Conservation (phyloP, 495 filamentous ascomycete genomes). For the Trypethelium eluteriae region DNA sequence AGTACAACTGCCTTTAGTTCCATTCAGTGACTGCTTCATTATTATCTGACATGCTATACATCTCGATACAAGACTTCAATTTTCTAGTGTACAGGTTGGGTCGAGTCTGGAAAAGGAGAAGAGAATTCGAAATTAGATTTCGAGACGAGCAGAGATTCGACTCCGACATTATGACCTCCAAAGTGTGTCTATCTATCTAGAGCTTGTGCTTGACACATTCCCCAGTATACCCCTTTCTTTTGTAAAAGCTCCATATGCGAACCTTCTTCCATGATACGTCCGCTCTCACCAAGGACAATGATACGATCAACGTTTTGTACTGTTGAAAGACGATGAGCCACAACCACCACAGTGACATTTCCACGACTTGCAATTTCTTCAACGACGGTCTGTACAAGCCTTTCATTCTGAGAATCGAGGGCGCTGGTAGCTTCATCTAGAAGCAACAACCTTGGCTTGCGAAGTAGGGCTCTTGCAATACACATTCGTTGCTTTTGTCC, state of each 20-base stretch:
- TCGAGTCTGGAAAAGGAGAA: too few relatives aligned
- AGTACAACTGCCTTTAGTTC: too few relatives aligned
- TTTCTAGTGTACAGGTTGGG: too few relatives aligned
- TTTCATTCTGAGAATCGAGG: slow-evolving; percentile 44
- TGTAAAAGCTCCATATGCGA: slow-evolving; percentile 41
- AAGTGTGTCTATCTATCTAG: slow-evolving; percentile 13
- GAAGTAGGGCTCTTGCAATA: slow-evolving; percentile 23
- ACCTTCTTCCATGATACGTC: slow-evolving; percentile 44
- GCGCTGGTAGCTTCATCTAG: slow-evolving; percentile 48
- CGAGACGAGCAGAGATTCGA: not conserved
- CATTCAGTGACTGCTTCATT: too few relatives aligned
- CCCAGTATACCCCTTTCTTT: slow-evolving; percentile 41
- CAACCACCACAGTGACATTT: slow-evolving; percentile 38
- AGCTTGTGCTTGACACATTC: slow-evolving; percentile 30
- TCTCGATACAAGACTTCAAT: too few relatives aligned
- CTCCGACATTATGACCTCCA: not conserved
- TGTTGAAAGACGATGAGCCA: slow-evolving; percentile 54
- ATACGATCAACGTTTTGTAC: slow-evolving; percentile 48
- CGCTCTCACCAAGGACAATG: slow-evolving; percentile 43
- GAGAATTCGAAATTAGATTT: too few relatives aligned
- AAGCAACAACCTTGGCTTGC: slow-evolving; percentile 22
- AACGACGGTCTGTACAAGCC: slow-evolving; percentile 42
- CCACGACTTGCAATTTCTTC: slow-evolving; percentile 21
- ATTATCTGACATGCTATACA: too few relatives aligned
- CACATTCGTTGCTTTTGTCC: slow-evolving; percentile 27